A percentile compares a stretch with the other conserved stretches of the same genome.
phyloP scores from a whole-genome alignment of 176 grass and related monocot species.

The Lolium multiflorum region DNA sequence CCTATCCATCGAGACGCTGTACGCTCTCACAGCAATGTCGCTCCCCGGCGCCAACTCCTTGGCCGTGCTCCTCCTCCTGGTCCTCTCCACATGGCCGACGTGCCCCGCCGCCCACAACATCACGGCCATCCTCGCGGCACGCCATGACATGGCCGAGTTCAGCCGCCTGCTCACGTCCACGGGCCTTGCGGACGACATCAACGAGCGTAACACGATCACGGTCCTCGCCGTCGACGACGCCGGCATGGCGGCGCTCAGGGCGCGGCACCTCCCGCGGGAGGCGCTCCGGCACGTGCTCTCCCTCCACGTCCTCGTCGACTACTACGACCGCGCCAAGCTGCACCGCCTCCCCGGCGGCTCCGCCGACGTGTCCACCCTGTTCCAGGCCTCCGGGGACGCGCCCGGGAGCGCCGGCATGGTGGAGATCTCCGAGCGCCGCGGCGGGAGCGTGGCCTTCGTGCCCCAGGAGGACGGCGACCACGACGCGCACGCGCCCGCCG shows the following conservation, averaged over 20 bases:
- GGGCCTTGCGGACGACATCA: slow-evolving; percentile 61
- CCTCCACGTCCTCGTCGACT: slow-evolving; percentile 76
- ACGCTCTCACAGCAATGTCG: slow-evolving; percentile 24
- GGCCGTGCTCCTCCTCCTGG: slow-evolving; percentile 9
- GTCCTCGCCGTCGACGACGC: slow-evolving; percentile 64
- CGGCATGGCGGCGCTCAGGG: slow-evolving; percentile 45
- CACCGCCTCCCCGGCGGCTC: slow-evolving; percentile 54
- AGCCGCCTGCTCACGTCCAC: slow-evolving; percentile 59
- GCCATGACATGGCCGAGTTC: slow-evolving; percentile 65
- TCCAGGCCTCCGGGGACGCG: slow-evolving; percentile 69
- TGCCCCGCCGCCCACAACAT: slow-evolving; percentile 56
- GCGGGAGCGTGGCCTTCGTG: slow-evolving; percentile 59
- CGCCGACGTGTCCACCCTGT: slow-evolving; percentile 51
- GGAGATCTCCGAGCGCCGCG: slow-evolving; percentile 55
- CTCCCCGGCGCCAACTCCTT: neutral
- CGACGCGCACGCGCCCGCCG: slow-evolving; percentile 22
- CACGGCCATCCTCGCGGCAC: slow-evolving; percentile 68
- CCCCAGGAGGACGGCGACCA: slow-evolving; percentile 42
- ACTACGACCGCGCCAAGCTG: slow-evolving; percentile 73
- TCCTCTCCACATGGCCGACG: slow-evolving; percentile 5
- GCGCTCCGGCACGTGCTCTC: slow-evolving; percentile 64
- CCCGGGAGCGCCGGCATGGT: slow-evolving; percentile 68
- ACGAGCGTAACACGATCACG: slow-evolving; percentile 71
- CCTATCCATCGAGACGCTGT: neutral
- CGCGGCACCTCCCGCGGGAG: slow-evolving; percentile 36